Evolutionary conservation across 2,329 filamentous ascomycete species (phyloP), one percentile per base, ranked within the genome.

Genomic region (Fulvia fulva): DNA sequence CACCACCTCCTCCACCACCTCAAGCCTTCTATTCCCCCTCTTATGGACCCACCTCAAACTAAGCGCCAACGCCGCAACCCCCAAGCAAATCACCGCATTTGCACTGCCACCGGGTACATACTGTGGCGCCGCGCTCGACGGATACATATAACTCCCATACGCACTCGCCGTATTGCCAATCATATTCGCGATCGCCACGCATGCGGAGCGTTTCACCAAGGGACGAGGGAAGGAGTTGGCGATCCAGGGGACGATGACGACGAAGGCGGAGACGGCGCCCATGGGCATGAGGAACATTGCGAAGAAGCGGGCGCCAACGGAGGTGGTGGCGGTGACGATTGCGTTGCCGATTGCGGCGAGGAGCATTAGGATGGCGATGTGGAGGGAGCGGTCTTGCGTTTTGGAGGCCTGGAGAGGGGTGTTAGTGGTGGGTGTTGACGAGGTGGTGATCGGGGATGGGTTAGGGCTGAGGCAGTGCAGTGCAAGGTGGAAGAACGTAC

Each of bases 181-280:
- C n/a, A 68, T 67, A 32, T 73, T 73, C 70, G 77, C 84, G 61
- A 91, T 93, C 87, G 89, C 88, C 25, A 87, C 88, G 1, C 89
- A 92, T 77, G 86, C 86, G 14, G 91, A 91, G 87, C 81, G 83
- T 63, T 89, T 89, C 26, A 85, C 87, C 0, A 87, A 88, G 0
- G 85, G 83, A 0, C 71, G 64, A 1, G 70, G 69, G 30, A 65
- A 64, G 1, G 62, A 64, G 28, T 64, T 64, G 1, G 64, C 62
- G 5, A 66, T 55, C 64, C 62, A 63, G 2, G 69, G 62, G 9
- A 73, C 63, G 30, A 72, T 70, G 32, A 73, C 64, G 28, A 69
- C 68, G 44, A 68, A 71, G 2, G 67, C 37, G 3, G 37, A 46
- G 16, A 45, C 25, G 12, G 51, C 34, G 16, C 51, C 51, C 37